Evolutionary conservation across 257 asterid genomes (phyloP).

Genomic region (Petunia axillaris): DNA sequence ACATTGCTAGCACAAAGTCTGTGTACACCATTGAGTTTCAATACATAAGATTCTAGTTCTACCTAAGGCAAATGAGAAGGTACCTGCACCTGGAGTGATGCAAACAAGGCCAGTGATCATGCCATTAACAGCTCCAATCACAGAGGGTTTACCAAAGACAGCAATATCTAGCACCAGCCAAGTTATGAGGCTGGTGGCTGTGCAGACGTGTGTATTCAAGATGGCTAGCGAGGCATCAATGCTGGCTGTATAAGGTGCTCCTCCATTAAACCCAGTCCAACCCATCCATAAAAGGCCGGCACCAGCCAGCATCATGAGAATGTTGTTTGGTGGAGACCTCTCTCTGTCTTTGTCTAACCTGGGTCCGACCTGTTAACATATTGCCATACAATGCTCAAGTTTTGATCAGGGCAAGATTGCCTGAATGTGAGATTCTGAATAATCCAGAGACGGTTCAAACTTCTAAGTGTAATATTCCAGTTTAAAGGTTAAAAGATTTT

Average conservation of each 20-base stretch:
- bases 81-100: constrained; percentile 66
- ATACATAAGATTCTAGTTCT: no score
- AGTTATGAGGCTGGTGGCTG: constrained; percentile 58
- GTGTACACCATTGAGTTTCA: no score
- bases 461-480: neutral
- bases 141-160: constrained; percentile 53
- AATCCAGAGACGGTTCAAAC: neutral
- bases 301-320: constrained; percentile 54
- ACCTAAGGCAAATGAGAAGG: neutral
- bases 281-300: constrained; percentile 70
- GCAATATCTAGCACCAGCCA: constrained; percentile 53
- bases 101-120: constrained; percentile 62
- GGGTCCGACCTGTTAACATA: constrained; percentile 56
- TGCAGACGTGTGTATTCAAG: constrained; percentile 60
- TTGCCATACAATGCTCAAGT: neutral
- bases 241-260: constrained; percentile 58
- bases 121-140: constrained; percentile 55
- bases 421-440: neutral
- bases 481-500: neutral
- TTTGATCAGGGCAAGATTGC: constrained; percentile 1
- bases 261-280: constrained; percentile 73
- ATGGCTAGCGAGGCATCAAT: constrained; percentile 48
- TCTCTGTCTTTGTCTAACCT: constrained; percentile 47
- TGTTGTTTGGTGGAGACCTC: constrained; percentile 50
- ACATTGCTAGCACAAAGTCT: no score